Base-by-base conservation (phyloP, 176 grass and related monocot genomes). In the Miscanthus lutarioriparius region DNA sequence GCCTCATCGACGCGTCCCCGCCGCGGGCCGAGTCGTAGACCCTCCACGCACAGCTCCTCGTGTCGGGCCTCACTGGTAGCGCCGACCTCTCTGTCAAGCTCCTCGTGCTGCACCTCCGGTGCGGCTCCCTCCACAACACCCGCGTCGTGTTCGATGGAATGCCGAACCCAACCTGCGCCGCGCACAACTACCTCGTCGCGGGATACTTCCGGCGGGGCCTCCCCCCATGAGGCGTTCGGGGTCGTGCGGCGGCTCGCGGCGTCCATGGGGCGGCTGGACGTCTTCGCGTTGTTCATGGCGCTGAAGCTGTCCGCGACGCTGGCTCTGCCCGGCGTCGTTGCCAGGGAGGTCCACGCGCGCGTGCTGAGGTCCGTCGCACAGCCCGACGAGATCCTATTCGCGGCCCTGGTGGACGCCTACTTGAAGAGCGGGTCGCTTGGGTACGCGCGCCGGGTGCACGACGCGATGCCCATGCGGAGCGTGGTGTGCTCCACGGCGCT, bases 221-320 rank as follows among this genome's bases (percentile, higher is more conserved):
- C 19, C 82, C 84, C 0, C n/a, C 32, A n/a, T 41, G 89, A 95
- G 82, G 87, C 93, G 5, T 82, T 95, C 13, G 48, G 59, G 14
- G 19, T 95, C 44, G 39, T 95, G n/a, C 64, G 96, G 48, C 77
- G 80, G 64, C 85, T 98, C 23, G 84, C 87, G 7, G 78, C 75
- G 58, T 58, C 56, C 69, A 90, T 83, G 35, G 83, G 56, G 22
- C 83, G 87, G 41, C 67, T 88, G 8, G 93, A 98, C 63, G 68
- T 80, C 14, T 92, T 98, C 80, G 80, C 87, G 14, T 85, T 98
- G 2, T 98, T 91, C 61, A 98, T 98, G 92, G 95, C 86, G 68
- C 77, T 98, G 47, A 98, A 98, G 84, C 73, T 98, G 3, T 95
- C 89, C 7, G 83, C 71, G 19, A 72, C 69, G 49, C 76, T 90